A percentile compares a stretch with the other conserved stretches of the same genome.
These are phyloP conservation scores for Pisolithus sp. DNA, from an alignment of 768 basidiomycete species.

Conservation along the genomic window DNA sequence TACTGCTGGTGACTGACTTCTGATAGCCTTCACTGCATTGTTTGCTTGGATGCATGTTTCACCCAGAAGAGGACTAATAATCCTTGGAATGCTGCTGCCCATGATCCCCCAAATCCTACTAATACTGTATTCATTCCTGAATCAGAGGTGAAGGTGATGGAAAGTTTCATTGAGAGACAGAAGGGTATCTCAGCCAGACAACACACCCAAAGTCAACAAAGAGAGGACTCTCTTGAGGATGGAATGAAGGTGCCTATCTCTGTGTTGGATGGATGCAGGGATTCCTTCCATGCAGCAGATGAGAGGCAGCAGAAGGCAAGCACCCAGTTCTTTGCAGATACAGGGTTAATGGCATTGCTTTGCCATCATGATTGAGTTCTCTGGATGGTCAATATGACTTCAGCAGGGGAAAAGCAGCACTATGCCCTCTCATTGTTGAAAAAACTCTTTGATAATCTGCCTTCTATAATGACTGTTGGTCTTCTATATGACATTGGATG, in stretches of 20 bases:
- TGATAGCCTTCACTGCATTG: conserved; percentile 21
- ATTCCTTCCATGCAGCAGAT: conserved; percentile 20
- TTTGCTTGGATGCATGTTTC: conserved; percentile 31
- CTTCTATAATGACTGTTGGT: conserved; percentile 1
- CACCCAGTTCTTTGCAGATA: conserved; percentile 9
- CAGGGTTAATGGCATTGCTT: conserved; percentile 12
- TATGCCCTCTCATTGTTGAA: conserved; percentile 3
- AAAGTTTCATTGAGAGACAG: conserved; percentile 1
- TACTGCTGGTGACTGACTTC: background rate
- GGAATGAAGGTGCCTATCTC: conserved; percentile 22
- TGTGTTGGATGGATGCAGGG: conserved; percentile 28
- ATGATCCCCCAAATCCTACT: background rate
- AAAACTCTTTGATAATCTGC: background rate
- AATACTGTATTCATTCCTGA: conserved; percentile 11
- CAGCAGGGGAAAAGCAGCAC: conserved; percentile 13
- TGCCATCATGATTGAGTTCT: conserved; percentile 14
- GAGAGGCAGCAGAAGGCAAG: conserved; percentile 15
- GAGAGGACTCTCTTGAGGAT: conserved; percentile 11
- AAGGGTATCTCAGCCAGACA: background rate
- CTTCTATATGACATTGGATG: conserved; percentile 5
- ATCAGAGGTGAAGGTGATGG: conserved; percentile 14
- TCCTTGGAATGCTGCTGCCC: conserved; percentile 4
- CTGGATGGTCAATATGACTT: conserved; percentile 14
- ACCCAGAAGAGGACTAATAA: conserved; percentile 23
- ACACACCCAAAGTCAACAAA: background rate